A percentile compares a stretch with the other conserved stretches of the same genome.
Evolutionary conservation across 352 stramenopile genomes (phyloP).

Genomic region (Phytopythium boreale): DNA sequence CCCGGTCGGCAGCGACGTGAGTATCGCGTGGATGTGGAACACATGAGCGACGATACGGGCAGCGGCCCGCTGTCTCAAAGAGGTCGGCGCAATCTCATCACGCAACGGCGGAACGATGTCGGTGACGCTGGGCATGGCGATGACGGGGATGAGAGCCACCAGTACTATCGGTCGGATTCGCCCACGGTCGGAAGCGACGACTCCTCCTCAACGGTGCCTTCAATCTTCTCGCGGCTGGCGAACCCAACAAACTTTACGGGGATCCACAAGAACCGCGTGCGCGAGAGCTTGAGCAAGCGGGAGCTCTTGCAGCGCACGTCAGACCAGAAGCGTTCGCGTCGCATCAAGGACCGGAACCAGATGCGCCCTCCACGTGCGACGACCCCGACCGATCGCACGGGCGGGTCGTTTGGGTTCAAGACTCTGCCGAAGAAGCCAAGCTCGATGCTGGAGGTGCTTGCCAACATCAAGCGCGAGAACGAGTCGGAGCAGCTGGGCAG

Average conservation of each 20-base stretch:
- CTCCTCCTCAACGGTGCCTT: constrained; percentile 44
- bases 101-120: constrained; percentile 21
- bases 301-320: constrained; percentile 74
- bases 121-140: constrained; percentile 29
- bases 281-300: constrained; percentile 76
- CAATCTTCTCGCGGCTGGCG: constrained; percentile 83
- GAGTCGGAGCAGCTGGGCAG: constrained; percentile 52
- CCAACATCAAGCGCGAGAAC: constrained; percentile 82
- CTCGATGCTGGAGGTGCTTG: constrained; percentile 76
- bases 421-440: constrained; percentile 54
- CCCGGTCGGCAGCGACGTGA: constrained; percentile 31
- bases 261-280: constrained; percentile 85
- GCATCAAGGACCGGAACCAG: constrained; percentile 62
- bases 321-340: constrained; percentile 68
- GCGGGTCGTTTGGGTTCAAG: constrained; percentile 41
- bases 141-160: constrained; percentile 21
- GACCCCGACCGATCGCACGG: constrained; percentile 56
- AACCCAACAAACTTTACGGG: constrained; percentile 88
- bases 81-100: constrained; percentile 26
- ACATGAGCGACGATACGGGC: constrained; percentile 39
- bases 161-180: constrained; percentile 36
- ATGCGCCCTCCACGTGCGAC: constrained; percentile 40
- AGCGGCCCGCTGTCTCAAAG: constrained; percentile 40
- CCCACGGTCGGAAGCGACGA: constrained; percentile 64
- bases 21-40: constrained; percentile 56